These are phyloP conservation scores for Sugiyamaella grinbergsii DNA, from an alignment of 1,139 yeast species.

Conservation along the genomic window DNA sequence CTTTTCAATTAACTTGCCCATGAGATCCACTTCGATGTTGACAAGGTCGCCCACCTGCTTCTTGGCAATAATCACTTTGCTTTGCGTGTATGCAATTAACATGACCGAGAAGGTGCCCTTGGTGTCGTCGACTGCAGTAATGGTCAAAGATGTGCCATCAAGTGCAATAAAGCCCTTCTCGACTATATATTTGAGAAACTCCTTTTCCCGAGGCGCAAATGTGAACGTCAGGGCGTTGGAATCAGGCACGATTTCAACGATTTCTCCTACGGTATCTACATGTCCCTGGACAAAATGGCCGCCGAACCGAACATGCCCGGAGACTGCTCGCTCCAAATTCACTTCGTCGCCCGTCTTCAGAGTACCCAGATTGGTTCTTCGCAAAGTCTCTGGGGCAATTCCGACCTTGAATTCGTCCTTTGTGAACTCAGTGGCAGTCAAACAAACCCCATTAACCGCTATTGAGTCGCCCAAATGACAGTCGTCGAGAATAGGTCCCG, in stretches of 20 bases:
- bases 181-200: conserved; percentile 73
- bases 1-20: conserved; percentile 88
- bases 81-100: conserved; percentile 91
- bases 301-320: conserved; percentile 81
- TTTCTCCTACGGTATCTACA: conserved; percentile 83
- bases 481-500: conserved; percentile 64
- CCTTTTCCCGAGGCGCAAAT: conserved; percentile 66
- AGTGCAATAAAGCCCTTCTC: conserved; percentile 91
- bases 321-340: conserved; percentile 88
- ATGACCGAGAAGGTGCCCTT: conserved; percentile 71
- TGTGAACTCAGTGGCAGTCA: conserved; percentile 86
- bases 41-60: conserved; percentile 67
- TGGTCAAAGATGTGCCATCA: conserved; percentile 93
- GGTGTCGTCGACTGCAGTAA: conserved; percentile 67
- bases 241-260: conserved; percentile 58
- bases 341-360: conserved; percentile 62
- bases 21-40: conserved; percentile 90
- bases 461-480: conserved; percentile 93
- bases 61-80: conserved; percentile 69
- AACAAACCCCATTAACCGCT: conserved; percentile 83
- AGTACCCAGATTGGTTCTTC: conserved; percentile 73
- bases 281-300: conserved; percentile 99
- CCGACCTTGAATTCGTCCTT: conserved; percentile 76
- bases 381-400: conserved; percentile 86
- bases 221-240: conserved; percentile 80